Percentiles rank a stretch among this genome's conserved stretches.
Conservation (phyloP, 306 rosid species). For the Macrotyloma uniflorum region DNA sequence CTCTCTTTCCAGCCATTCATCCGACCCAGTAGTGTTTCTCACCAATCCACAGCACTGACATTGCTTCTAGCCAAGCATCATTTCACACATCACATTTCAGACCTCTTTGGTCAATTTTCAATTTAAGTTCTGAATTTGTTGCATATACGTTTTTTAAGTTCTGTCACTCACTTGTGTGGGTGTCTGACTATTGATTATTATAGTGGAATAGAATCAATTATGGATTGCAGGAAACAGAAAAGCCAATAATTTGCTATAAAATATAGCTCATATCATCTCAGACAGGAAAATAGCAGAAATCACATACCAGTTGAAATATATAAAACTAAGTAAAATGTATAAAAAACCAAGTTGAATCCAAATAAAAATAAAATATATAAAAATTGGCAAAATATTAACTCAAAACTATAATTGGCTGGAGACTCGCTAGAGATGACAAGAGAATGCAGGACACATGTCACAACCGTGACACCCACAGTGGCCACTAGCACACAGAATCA, state of each 20-base stretch:
- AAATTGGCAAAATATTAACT: not conserved
- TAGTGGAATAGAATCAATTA: not conserved
- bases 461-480: not conserved
- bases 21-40: not conserved
- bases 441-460: not conserved
- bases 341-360: not conserved
- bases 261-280: not conserved
- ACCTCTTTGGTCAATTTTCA: not conserved
- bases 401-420: not conserved
- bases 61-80: not conserved
- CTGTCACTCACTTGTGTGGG: too few relatives aligned
- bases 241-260: not conserved
- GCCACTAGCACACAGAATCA: not conserved
- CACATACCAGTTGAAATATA: not conserved
- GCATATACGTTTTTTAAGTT: not conserved
- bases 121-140: not conserved
- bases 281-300: too few relatives aligned
- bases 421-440: not conserved
- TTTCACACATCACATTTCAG: not conserved
- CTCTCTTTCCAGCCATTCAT: too few relatives aligned
- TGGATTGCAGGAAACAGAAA: not conserved
- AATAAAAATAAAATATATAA: not conserved
- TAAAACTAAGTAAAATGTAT: too few relatives aligned
- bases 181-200: not conserved
- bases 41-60: not conserved